These are phyloP conservation scores for Lactifluus echinatus DNA, from an alignment of 768 basidiomycete genomes.

Conservation along the genomic window DNA sequence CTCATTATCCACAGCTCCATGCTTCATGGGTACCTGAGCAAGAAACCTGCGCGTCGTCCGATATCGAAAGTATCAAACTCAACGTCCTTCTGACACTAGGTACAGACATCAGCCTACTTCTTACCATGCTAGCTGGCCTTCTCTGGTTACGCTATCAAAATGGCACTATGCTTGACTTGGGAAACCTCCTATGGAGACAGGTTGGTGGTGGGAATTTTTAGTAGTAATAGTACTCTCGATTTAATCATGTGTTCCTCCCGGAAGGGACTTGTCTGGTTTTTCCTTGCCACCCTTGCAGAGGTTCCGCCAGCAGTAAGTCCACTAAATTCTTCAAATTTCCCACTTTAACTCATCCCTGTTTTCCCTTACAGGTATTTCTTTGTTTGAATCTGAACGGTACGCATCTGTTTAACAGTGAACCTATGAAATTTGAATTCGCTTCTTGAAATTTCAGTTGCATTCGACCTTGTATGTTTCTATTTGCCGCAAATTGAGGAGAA, in stretches of 20 bases:
- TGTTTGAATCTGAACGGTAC: not conserved
- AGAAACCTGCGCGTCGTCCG: no score
- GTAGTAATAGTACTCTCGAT: not conserved
- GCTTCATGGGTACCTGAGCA: no score
- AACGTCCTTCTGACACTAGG: not conserved
- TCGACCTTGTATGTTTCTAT: no score
- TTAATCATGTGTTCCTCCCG: not conserved
- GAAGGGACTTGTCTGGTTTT: not conserved
- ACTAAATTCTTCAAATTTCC: not conserved
- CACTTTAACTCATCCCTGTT: not conserved
- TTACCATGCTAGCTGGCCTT: slow-evolving; percentile 8
- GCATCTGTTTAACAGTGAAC: no score
- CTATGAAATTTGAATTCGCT: no score
- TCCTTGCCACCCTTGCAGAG: not conserved
- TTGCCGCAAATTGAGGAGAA: no score
- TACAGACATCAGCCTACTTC: slow-evolving; percentile 2
- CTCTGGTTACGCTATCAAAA: not conserved
- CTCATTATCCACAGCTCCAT: no score
- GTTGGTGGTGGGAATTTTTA: not conserved
- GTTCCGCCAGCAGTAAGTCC: not conserved
- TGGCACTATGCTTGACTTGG: not conserved
- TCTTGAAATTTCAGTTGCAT: no score
- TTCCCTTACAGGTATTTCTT: not conserved
- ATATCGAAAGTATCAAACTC: not conserved
- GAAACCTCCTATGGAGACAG: slow-evolving; percentile 3